Evolutionary conservation across 306 rosid genomes (phyloP), one percentile per base, ranked within the genome.

Genomic region (Mucuna pruriens): DNA sequence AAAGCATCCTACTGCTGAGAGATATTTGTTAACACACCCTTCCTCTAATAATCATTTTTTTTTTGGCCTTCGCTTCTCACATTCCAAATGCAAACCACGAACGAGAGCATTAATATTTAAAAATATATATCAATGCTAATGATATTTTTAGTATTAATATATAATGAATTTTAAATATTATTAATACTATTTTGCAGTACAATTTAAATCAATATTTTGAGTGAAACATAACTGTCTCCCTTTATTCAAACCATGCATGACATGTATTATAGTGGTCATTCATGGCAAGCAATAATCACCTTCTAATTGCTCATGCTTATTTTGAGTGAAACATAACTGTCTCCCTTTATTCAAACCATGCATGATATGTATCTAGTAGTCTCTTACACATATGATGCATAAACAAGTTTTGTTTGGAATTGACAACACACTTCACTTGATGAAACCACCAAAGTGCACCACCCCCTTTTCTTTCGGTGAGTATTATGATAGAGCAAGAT

Each of bases 291-390:
- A 61, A 22, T 23, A 4, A 62, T 31, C 22, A 62, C 6, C 22
- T 31, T 15, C 22, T 60, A 60, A 20, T 31, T 62, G 23, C 12
- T 25, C 42, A 15, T 22, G 2, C 22, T 3, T 62, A 1, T 63
- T 16, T 63, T 23, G 45, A 2, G 22, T 7, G 15, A 33, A 33
- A n/a, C 12, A 63, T 0, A 22, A 17, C 0, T 65, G 48, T 65
- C 71, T 65, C 71, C 29, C 45, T 34, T 65, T 65, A 8, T 65
- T 19, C 71, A 65, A 34, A 65, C 48, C 71, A 65, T 65, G 29
- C 16, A 2, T 65, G 3, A 17, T 8, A 16, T 36, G 3, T 3
- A 16, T 36, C 11, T 9, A 17, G 16, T 23, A 60, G 6, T n/a
- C 71, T 65, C 15, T 36, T 13, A 2, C 67, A 15, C 12, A 17